Base-by-base conservation (phyloP, 2,329 filamentous ascomycete genomes). In the Helotiales sp. region DNA sequence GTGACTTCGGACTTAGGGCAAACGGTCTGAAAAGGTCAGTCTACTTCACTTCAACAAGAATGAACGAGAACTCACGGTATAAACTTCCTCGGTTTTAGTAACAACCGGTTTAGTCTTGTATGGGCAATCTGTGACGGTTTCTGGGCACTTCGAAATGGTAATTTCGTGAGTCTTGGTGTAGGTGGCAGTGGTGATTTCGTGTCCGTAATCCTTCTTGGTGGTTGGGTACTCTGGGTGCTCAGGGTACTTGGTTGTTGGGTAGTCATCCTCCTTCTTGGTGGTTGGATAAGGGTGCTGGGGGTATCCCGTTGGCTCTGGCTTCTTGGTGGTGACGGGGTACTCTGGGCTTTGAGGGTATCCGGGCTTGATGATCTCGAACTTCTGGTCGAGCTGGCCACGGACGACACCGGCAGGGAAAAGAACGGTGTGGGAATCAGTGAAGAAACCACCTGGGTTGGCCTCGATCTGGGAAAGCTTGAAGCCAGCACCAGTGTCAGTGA, bases 381-480 rank as follows among this genome's bases (percentile, higher is more conserved):
- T 37, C 17, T 37, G 22, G 52, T 57, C 52, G n/a, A 83, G 65
- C 71, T 85, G 83, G 6, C 82, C 83, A 61, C 83, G 76, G 17
- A 84, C 80, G 59, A 82, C 83, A 59, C 83, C 83, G 40, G 80
- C 76, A 1, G 79, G 71, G 57, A 79, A 82, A 10, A 78, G 65
- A 26, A 67, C 76, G 4, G 82, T 82, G 71, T 85, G 83, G 10
- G 78, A 75, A 74, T 85, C 83, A 26, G 80, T 78, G 74, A 84
- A 84, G 79, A 84, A 85, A 2, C 72, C 79, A 2, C 70, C 73
- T 1, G 83, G 82, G 70, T 84, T 82, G 3, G 74, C 78, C 74
- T 84, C 82, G 64, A 85, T 84, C 76, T 80, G 75, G 34, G 68
- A 69, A 45, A 85, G 78, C 28, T 77, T 78, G 76, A 85, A 85